A percentile compares a stretch with the other conserved stretches of the same genome.
phyloP scores from a whole-genome alignment of 1,284 basidiomycete genomes.

The Paramarasmius palmivorus region DNA sequence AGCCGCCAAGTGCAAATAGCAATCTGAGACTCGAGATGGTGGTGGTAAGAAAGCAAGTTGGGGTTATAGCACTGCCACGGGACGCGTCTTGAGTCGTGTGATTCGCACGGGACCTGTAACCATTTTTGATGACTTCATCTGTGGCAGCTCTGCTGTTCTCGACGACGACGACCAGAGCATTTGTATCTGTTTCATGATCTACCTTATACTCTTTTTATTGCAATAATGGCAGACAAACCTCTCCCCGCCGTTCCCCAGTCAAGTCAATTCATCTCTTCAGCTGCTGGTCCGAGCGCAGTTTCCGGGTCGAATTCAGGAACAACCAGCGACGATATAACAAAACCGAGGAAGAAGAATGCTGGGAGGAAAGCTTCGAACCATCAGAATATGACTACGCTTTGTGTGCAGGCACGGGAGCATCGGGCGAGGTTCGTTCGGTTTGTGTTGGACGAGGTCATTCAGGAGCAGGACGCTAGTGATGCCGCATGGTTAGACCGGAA shows the following conservation, averaged over 20 bases:
- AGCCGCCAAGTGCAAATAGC: no score
- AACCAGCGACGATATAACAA: no score
- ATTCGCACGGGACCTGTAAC: no score
- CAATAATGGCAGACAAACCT: slow-evolving; percentile 17
- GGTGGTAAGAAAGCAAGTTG: no score
- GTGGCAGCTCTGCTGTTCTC: no score
- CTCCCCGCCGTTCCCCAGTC: slow-evolving; percentile 15
- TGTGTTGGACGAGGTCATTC: slow-evolving; percentile 32
- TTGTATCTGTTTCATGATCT: neutral
- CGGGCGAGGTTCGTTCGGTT: slow-evolving; percentile 37
- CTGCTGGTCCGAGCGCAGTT: neutral
- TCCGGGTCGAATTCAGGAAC: no score
- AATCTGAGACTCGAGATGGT: no score
- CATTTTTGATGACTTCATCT: no score
- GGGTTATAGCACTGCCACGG: no score
- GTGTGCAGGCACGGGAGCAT: slow-evolving; percentile 37
- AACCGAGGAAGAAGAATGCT: neutral
- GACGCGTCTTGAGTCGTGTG: no score
- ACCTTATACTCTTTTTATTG: neutral
- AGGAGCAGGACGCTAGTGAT: slow-evolving; percentile 15
- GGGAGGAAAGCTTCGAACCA: neutral
- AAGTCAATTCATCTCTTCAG: neutral
- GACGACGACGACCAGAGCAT: no score
- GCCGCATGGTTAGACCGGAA: slow-evolving; percentile 23
- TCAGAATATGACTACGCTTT: slow-evolving; percentile 20